Evolutionary conservation across 768 basidiomycete species (phyloP).

Genomic region (Hericium coralloides): DNA sequence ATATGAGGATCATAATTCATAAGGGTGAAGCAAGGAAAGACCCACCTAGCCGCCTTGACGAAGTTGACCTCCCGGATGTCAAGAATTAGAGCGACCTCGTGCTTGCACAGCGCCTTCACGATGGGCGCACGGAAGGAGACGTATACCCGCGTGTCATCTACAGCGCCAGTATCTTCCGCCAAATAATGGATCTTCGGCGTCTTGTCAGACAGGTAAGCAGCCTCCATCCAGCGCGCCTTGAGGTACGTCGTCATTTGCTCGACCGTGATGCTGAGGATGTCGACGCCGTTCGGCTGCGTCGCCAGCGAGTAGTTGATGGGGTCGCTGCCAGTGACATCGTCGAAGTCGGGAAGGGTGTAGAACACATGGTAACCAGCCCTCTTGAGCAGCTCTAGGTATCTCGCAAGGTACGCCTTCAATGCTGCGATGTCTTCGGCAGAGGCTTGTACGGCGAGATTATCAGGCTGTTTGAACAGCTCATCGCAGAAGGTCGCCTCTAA

Average conservation of each 20-base stretch:
- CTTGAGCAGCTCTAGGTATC: constrained; percentile 12
- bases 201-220: constrained; percentile 7
- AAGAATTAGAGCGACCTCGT: constrained; percentile 20
- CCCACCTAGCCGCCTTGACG: background rate
- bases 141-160: constrained; percentile 6
- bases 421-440: background rate
- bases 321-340: constrained; percentile 5
- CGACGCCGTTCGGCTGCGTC: background rate
- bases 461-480: background rate
- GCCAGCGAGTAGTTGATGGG: constrained; percentile 13
- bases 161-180: constrained; percentile 14
- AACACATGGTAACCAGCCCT: constrained; percentile 12
- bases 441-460: background rate
- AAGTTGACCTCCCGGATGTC: constrained; percentile 16
- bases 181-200: constrained; percentile 6
- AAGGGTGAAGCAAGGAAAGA: background rate
- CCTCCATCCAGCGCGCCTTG: background rate
- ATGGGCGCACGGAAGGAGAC: constrained; percentile 18
- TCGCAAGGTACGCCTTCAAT: constrained; percentile 6
- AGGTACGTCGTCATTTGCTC: background rate
- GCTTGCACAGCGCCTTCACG: constrained; percentile 19
- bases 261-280: background rate
- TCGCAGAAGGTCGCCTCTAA: background rate
- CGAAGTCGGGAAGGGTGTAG: constrained; percentile 16
- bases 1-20: too few relatives aligned